Percentiles rank a stretch among this genome's conserved stretches.
phyloP scores from a whole-genome alignment of 1,139 yeast species.

The Candida tetrigidarum region DNA sequence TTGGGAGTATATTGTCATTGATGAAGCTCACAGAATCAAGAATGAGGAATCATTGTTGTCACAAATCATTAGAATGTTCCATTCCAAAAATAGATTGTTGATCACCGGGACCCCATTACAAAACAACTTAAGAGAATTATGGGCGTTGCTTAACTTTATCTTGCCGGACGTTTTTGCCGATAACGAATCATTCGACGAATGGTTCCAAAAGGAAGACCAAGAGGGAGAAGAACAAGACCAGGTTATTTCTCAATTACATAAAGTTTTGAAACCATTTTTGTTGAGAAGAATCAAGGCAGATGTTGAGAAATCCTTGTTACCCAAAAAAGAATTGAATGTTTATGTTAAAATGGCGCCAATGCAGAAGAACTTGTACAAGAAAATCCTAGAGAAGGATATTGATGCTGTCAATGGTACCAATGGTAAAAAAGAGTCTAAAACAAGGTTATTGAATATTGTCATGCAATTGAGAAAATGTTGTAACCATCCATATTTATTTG shows the following conservation, averaged over 20 bases:
- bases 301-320: slow-evolving; percentile 76
- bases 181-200: slow-evolving; percentile 71
- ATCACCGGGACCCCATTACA: slow-evolving; percentile 86
- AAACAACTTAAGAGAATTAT: slow-evolving; percentile 75
- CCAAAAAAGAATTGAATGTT: slow-evolving; percentile 73
- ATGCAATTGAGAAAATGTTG: slow-evolving; percentile 87
- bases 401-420: slow-evolving; percentile 85
- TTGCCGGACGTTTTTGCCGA: slow-evolving; percentile 81
- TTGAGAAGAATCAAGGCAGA: slow-evolving; percentile 78
- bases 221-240: slow-evolving; percentile 38
- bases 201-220: slow-evolving; percentile 53
- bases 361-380: slow-evolving; percentile 80
- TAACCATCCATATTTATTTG: slow-evolving; percentile 81
- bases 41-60: slow-evolving; percentile 77
- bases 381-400: slow-evolving; percentile 74
- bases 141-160: slow-evolving; percentile 78
- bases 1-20: slow-evolving; percentile 78
- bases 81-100: slow-evolving; percentile 67
- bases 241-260: slow-evolving; percentile 85
- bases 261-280: slow-evolving; percentile 79
- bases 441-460: slow-evolving; percentile 74
- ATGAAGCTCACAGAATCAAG: slow-evolving; percentile 83
- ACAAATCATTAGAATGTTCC: slow-evolving; percentile 74
- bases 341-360: slow-evolving; percentile 76
- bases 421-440: slow-evolving; percentile 75